Evolutionary conservation across 768 basidiomycete genomes (phyloP), one percentile per base, ranked within the genome.

Genomic region (Astraeus odoratus): DNA sequence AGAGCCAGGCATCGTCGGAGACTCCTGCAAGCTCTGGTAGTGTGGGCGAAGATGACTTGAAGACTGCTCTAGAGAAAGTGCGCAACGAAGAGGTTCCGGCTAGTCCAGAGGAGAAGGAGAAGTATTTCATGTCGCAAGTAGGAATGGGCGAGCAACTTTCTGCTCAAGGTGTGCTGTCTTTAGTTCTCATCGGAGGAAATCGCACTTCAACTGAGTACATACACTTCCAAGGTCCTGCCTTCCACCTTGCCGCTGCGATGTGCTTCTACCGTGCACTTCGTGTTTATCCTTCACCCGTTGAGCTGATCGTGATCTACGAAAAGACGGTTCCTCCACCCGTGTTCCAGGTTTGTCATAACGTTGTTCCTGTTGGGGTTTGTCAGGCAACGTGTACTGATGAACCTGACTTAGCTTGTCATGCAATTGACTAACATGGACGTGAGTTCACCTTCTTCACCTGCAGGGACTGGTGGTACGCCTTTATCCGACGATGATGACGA

Each of bases 231-330:
- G 95, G 94, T 29, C 84, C 88, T 34, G 65, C 74, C 22, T 84
- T 81, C 66, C 69, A 84, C 59, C 73, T 97, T 22, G 75, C 81
- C 9, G 83, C 94, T 16, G 94, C 96, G 33, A 65, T 89, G 60
- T 78, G 82, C 33, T 98, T 98, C 78, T 99, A 83, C 77, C 79
- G 91, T 40, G 94, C 92, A 1, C 80, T 98, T 47, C 76, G 86
- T 44, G 92, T 96, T 27, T 99, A 99, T 69, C 96, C 96, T 40
- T 81, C 87, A 24, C 91, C 94, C 1, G 80, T 91, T 25, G 96
- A 98, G 65, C 79, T 98, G 54, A 85, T 99, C 56, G 80, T 86
- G 64, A 94, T 98, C 50, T 95, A 96, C 58, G 83, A 97, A 68
- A 86, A 86, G 67, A 93, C 91, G 26, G 80, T 95, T 24, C 86